A percentile compares a stretch with the other conserved stretches of the same genome.
These are phyloP conservation scores for Aphanoascus verrucosus DNA, from an alignment of 2,329 filamentous ascomycete genomes.

Conservation along the genomic window DNA sequence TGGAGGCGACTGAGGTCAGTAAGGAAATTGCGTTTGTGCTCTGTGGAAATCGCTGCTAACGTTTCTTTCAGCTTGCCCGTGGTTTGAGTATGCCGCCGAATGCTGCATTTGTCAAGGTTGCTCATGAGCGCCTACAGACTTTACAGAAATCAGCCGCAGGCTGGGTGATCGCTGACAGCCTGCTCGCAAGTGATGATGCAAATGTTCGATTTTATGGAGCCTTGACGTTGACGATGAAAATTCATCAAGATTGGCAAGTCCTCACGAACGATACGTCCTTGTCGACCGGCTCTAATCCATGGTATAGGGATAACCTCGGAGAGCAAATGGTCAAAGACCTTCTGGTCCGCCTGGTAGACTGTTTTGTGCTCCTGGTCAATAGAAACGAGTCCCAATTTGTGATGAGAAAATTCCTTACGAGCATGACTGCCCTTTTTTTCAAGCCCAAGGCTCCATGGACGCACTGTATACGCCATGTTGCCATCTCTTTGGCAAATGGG, in stretches of 20 bases:
- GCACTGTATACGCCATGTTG: constrained; percentile 28
- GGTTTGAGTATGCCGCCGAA: constrained; percentile 35
- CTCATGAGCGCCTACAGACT: constrained; percentile 64
- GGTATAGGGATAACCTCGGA: constrained; percentile 28
- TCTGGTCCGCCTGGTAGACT: constrained; percentile 33
- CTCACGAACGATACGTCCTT: neutral
- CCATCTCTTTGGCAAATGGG: constrained; percentile 31
- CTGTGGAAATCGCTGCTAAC: neutral
- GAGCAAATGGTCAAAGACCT: constrained; percentile 27
- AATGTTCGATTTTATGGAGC: constrained; percentile 87
- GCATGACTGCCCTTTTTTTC: constrained; percentile 36
- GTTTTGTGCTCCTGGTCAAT: constrained; percentile 34
- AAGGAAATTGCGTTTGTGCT: neutral
- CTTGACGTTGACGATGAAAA: constrained; percentile 83
- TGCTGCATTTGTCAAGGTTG: constrained; percentile 38
- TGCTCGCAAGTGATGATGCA: constrained; percentile 58
- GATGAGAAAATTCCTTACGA: constrained; percentile 39
- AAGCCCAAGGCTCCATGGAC: constrained; percentile 32
- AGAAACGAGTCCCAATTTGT: constrained; percentile 31
- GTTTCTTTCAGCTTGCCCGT: constrained; percentile 28
- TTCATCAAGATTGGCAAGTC: constrained; percentile 74
- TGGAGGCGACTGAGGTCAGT: constrained; percentile 24
- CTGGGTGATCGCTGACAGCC: constrained; percentile 72
- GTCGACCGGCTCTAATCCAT: constrained; percentile 14
- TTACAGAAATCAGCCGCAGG: constrained; percentile 71